Evolutionary conservation across 208 protist genomes (phyloP).

Genomic region (Trypanosoma avium): DNA sequence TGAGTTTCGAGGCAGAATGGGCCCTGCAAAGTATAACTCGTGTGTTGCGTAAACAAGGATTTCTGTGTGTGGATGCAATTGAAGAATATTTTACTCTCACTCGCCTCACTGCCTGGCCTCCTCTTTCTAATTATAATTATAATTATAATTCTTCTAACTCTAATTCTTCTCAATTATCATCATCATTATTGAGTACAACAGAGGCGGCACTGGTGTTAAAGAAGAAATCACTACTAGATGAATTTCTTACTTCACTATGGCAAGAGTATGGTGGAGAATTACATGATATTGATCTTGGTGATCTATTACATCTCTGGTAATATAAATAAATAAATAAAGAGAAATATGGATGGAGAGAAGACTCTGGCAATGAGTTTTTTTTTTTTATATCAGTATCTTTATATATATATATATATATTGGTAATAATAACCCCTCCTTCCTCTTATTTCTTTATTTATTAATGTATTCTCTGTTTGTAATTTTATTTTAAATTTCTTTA

Average conservation of each 20-base stretch:
- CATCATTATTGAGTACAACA: slow-evolving; percentile 1
- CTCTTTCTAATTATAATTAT: too few species aligned
- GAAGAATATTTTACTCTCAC: slow-evolving; percentile 51
- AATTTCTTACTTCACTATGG: slow-evolving; percentile 25
- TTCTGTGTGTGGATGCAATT: slow-evolving; percentile 49
- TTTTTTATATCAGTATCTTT: too few species aligned
- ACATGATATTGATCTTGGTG: slow-evolving; percentile 38
- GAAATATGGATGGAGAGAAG: too few species aligned
- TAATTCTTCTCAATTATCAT: too few species aligned
- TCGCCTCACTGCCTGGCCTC: too few species aligned
- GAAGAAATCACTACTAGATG: slow-evolving; percentile 18
- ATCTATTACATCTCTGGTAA: slow-evolving; percentile 37
- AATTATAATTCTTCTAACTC: too few species aligned
- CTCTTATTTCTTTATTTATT: too few species aligned
- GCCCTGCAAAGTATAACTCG: slow-evolving; percentile 33
- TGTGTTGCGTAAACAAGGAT: slow-evolving; percentile 44
- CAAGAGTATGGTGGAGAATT: slow-evolving; percentile 43
- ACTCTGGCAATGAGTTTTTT: too few species aligned
- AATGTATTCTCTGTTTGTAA: background rate
- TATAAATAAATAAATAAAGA: background rate
- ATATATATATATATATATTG: too few species aligned
- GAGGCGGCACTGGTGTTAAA: background rate
- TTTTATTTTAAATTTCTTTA: background rate
- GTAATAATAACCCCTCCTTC: too few species aligned
- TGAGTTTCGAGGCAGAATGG: slow-evolving; percentile 17